phyloP scores from a whole-genome alignment of 768 basidiomycete species.

The Mycena alexandri region DNA sequence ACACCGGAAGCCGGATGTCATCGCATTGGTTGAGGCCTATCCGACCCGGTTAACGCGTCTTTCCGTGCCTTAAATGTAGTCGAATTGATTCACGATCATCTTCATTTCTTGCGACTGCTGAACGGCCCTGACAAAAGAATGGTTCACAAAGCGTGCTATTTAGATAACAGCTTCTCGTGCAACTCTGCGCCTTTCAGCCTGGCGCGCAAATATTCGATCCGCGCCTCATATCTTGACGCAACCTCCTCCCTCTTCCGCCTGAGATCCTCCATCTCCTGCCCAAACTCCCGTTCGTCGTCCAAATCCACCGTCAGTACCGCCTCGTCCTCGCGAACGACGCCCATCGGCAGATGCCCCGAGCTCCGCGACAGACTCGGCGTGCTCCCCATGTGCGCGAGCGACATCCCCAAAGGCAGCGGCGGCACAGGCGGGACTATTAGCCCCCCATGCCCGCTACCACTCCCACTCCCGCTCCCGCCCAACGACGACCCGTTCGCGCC shows the following conservation, averaged over 20 bases:
- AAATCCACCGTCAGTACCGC: constrained; percentile 44
- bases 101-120: no score
- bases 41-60: no score
- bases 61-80: no score
- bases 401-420: constrained; percentile 36
- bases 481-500: constrained; percentile 42
- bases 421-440: constrained; percentile 43
- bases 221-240: constrained; percentile 75
- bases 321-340: constrained; percentile 65
- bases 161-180: constrained; percentile 79
- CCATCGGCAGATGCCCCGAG: constrained; percentile 62
- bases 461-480: not conserved
- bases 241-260: constrained; percentile 79
- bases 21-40: no score
- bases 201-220: constrained; percentile 84
- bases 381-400: constrained; percentile 30
- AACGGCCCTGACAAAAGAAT: no score
- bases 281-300: constrained; percentile 53
- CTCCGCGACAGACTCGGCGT: constrained; percentile 64
- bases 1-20: no score
- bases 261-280: constrained; percentile 78
- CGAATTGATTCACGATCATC: no score
- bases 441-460: not conserved
- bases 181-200: constrained; percentile 87
- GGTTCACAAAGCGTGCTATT: constrained; percentile 31